Percentiles rank a stretch among this genome's conserved stretches.
These are phyloP conservation scores for Macrophomina phaseolina DNA, from an alignment of 2,329 filamentous ascomycete species.

Conservation along the genomic window DNA sequence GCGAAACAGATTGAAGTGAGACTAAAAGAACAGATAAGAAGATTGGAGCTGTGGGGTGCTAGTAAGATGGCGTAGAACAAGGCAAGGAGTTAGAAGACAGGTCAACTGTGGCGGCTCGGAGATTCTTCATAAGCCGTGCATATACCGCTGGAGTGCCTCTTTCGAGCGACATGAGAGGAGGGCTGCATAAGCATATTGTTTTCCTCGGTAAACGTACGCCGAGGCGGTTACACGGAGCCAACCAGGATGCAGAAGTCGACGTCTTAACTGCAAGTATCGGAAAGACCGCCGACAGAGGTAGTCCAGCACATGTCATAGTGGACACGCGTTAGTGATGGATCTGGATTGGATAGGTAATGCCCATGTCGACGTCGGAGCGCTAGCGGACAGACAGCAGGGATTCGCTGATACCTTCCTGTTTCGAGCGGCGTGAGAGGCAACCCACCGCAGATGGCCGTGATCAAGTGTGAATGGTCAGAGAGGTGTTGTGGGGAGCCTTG, in stretches of 20 bases:
- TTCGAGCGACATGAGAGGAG: not conserved
- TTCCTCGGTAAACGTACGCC: not conserved
- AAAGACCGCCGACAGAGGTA: not conserved
- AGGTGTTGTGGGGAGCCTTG: not conserved
- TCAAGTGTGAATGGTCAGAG: not conserved
- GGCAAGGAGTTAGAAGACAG: not conserved
- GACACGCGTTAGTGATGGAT: slow-evolving; percentile 3
- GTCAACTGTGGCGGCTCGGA: not conserved
- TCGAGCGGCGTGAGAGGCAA: not conserved
- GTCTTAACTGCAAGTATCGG: not conserved
- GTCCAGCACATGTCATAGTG: not conserved
- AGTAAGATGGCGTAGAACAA: not conserved
- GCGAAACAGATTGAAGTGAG: slow-evolving; percentile 7
- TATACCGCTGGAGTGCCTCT: not conserved
- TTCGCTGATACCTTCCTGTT: slow-evolving; percentile 23
- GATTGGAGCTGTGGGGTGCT: not conserved
- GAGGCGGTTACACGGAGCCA: slow-evolving; percentile 6
- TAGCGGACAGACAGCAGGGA: not conserved
- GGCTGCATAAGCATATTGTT: not conserved
- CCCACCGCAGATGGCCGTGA: not conserved
- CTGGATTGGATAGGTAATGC: not conserved
- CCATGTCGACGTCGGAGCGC: slow-evolving; percentile 10
- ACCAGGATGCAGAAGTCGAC: not conserved
- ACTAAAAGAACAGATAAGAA: not conserved
- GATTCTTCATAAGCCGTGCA: not conserved